These are phyloP conservation scores for Papiliotrema fonsecae DNA, from an alignment of 1,284 basidiomycete species.

Conservation along the genomic window DNA sequence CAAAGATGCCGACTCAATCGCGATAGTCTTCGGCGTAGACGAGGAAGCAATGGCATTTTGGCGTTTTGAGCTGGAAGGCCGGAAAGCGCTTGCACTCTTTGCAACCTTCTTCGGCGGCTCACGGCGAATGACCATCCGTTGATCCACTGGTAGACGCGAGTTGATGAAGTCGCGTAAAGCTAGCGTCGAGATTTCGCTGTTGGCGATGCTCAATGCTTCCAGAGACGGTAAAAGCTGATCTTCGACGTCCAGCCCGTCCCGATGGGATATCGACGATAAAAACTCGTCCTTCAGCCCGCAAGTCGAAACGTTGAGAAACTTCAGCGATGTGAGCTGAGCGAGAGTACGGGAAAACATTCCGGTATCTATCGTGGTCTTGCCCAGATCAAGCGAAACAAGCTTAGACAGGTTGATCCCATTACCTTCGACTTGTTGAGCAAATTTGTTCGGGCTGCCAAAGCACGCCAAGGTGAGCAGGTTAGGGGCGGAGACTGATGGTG, in stretches of 20 bases:
- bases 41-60: neutral
- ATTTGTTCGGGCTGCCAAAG: no score
- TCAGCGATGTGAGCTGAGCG: slow-evolving; percentile 9
- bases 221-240: slow-evolving; percentile 26
- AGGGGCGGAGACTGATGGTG: no score
- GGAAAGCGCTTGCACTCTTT: neutral
- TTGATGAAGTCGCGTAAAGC: slow-evolving; percentile 9
- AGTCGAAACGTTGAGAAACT: slow-evolving; percentile 29
- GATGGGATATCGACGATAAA: slow-evolving; percentile 19
- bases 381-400: slow-evolving; percentile 26
- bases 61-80: neutral
- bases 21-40: neutral
- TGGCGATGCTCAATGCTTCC: slow-evolving; percentile 25
- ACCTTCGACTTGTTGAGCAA: slow-evolving; percentile 6
- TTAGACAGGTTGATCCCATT: slow-evolving; percentile 10
- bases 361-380: slow-evolving; percentile 8
- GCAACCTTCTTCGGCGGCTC: neutral
- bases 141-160: slow-evolving; percentile 2
- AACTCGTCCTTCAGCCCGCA: slow-evolving; percentile 22
- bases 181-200: slow-evolving; percentile 8
- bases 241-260: slow-evolving; percentile 4
- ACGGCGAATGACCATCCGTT: neutral
- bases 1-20: neutral
- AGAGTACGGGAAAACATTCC: slow-evolving; percentile 10
- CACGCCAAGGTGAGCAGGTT: neutral